Percentiles rank a stretch among this genome's conserved stretches.
Conservation (phyloP, 495 filamentous ascomycete species). For the Gamarada debralockiae region DNA sequence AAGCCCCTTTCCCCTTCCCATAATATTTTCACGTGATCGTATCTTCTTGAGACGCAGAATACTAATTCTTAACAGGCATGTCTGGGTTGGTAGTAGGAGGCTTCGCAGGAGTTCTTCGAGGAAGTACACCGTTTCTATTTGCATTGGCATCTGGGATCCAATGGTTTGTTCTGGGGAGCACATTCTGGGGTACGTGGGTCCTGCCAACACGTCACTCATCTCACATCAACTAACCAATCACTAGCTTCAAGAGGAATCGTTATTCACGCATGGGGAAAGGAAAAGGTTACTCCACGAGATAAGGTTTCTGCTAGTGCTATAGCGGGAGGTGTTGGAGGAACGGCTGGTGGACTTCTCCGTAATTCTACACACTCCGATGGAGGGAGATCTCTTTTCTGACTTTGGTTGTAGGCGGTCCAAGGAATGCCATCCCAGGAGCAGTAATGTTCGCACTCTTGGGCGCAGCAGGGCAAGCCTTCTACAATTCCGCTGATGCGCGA, state of each 20-base stretch:
- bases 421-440: conserved; percentile 49
- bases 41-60: too few species aligned
- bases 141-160: conserved; percentile 69
- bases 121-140: conserved; percentile 62
- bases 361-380: conserved; percentile 25
- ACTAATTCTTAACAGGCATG: conserved; percentile 18
- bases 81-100: conserved; percentile 20
- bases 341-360: conserved; percentile 61
- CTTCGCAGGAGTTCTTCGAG: conserved; percentile 63
- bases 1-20: not conserved
- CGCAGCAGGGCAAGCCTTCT: conserved; percentile 31
- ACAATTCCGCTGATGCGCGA: conserved; percentile 15
- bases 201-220: not conserved
- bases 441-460: conserved; percentile 51
- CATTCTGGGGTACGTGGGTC: conserved; percentile 66
- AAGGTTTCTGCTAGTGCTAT: conserved; percentile 59
- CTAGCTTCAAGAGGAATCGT: conserved; percentile 35
- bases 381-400: not conserved
- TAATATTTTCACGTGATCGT: conserved; percentile 17
- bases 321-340: conserved; percentile 69
- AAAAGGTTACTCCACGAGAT: conserved; percentile 49
- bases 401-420: not conserved
- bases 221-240: conserved; percentile 1
- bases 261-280: conserved; percentile 31
- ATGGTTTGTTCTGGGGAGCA: conserved; percentile 72